Base-by-base conservation (phyloP, 106 monocot species). In the Apostasia ramifera region DNA sequence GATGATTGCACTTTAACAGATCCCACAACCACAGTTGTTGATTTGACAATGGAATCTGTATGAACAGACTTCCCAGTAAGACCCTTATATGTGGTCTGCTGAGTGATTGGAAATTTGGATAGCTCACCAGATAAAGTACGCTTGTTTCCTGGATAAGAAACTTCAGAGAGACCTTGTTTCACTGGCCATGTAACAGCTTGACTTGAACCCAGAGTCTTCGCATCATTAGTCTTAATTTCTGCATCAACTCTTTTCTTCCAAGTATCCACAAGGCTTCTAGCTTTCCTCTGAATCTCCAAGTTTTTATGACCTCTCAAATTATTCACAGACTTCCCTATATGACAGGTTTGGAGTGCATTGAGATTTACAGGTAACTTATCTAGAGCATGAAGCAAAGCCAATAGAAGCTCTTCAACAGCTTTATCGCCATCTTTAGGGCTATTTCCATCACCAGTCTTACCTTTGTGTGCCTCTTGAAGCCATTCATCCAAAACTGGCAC, bases 171-270 rank as follows among this genome's bases (percentile, higher is more conserved):
- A 10, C 83, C 86, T 47, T 76, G 55, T 56, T 89, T 84, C 4
- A 59, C 81, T 7, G 83, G 72, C 84, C 83, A 89, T 63, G 86
- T 43, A 41, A 67, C 75, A 61, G 86, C 57, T 44, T 80, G 80
- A 51, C 73, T 63, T 13, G 78, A 65, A n/a, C 69, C 74, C 55
- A 65, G 53, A 56, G 88, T 55, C 66, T 91, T 94, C 47, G 83
- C 63, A 68, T 91, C 91, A 62, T 71, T 81, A 8, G 72, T 75
- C 77, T 84, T 91, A 72, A 94, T 86, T 67, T 94, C 94, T 62
- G 73, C 91, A 74, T 88, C 88, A 64, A 94, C 91, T 65, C 91
- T 80, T 71, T 91, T 94, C 81, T 94, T 94, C 94, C 94, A 94
- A 13, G 83, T 88, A 47, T 94, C 94, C 72, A 94, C 83, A 50